Percentiles rank a stretch among this genome's conserved stretches.
phyloP scores from a whole-genome alignment of 2,329 filamentous ascomycete species.

The Colletotrichum camelliae region DNA sequence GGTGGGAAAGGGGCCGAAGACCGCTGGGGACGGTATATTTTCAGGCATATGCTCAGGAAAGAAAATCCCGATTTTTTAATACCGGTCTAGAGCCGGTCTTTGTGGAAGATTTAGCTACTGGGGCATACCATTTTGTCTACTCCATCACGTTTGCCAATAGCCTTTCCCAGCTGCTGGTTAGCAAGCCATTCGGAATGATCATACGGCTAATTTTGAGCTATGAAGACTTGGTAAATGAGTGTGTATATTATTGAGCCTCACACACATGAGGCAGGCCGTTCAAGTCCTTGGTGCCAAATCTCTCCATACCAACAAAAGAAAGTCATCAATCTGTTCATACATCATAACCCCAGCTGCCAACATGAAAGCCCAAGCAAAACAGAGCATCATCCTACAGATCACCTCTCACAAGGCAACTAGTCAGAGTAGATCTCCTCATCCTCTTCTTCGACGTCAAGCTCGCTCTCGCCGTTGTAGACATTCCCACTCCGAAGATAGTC shows the following conservation, averaged over 20 bases:
- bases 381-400: neutral
- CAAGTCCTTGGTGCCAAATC: neutral
- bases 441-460: slow-evolving; percentile 6
- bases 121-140: neutral
- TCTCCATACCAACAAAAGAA: neutral
- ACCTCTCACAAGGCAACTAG: neutral
- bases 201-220: neutral
- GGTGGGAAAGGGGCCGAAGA: neutral
- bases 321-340: neutral
- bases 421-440: slow-evolving; percentile 15
- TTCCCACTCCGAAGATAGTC: slow-evolving; percentile 31
- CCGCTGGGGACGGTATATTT: neutral
- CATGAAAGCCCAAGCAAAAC: neutral
- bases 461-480: slow-evolving; percentile 19
- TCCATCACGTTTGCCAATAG: neutral
- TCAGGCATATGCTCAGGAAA: neutral
- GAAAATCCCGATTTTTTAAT: neutral
- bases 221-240: neutral
- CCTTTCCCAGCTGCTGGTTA: neutral
- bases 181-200: neutral
- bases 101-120: neutral
- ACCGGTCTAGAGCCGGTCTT: neutral
- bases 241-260: neutral
- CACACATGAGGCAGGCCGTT: neutral
- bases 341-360: neutral